Base-by-base conservation (phyloP, 106 monocot genomes). In the Platanthera zijinensis region DNA sequence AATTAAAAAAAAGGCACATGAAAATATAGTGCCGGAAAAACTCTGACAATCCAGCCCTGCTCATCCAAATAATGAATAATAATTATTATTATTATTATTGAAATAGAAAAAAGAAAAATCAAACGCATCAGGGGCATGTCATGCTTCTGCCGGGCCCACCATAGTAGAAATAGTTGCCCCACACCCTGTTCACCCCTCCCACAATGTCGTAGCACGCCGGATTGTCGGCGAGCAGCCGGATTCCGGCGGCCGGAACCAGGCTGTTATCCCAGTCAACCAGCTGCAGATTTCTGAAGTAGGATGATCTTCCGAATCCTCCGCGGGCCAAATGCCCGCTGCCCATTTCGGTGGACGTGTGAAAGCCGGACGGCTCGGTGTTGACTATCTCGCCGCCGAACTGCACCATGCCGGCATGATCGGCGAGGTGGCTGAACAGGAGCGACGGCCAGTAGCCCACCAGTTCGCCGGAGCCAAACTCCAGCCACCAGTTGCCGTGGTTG, bases 401-500 rank as follows among this genome's bases (percentile, higher is more conserved):
- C 56, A 92, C 85, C 92, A 92, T 92, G 78, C 76, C 85, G 17
- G 85, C 92, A 74, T 89, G 89, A 45, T 81, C 57, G 6, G 86
- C 84, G 30, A 92, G 71, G 77, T 84, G 89, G 59, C 80, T 89
- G 92, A 92, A 92, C 32, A 92, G 76, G 79, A 92, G 80, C 0
- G 92, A 84, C 0, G 92, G 92, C 92, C 92, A 92, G 83, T 92
- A 92, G 46, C 92, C 92, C 0, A 92, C 80, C 14, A 92, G 79
- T 7, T 86, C 77, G 9, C 93, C 96, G 3, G 83, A 68, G 5
- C 96, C 93, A 19, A 93, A 88, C 80, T 97, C 87, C 5, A 97
- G 86, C 96, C 96, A 97, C 96, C 96, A 97, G 49, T 97, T 84
- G 1, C 96, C 96, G 52, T 97, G 93, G 62, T 89, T 97, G 15